These are phyloP conservation scores for Calonectria montana DNA, from an alignment of 2,329 filamentous ascomycete genomes.

Conservation along the genomic window DNA sequence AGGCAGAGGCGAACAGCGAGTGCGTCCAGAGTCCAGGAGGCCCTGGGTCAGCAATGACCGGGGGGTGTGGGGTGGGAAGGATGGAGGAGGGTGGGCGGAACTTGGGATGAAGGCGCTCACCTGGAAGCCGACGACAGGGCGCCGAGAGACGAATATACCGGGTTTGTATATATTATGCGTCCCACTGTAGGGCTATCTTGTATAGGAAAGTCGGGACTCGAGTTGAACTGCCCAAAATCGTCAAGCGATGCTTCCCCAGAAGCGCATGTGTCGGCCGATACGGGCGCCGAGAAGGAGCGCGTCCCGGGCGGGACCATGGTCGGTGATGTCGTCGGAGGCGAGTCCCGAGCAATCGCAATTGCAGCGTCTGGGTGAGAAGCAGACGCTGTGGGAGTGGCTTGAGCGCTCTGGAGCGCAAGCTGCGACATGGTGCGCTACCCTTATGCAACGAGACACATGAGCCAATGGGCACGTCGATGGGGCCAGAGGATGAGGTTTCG, in stretches of 20 bases:
- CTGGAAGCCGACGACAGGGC: slow-evolving; percentile 40
- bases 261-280: slow-evolving; percentile 13
- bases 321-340: slow-evolving; percentile 10
- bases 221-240: slow-evolving; percentile 29
- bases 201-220: slow-evolving; percentile 38
- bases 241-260: slow-evolving; percentile 21
- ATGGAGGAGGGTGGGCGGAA: slow-evolving; percentile 26
- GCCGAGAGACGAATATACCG: slow-evolving; percentile 35
- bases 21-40: slow-evolving; percentile 34
- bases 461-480: slow-evolving; percentile 38
- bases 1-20: slow-evolving; percentile 38
- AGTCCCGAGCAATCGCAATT: slow-evolving; percentile 10
- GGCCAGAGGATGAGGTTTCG: slow-evolving; percentile 46
- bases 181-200: slow-evolving; percentile 62
- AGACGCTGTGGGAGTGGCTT: slow-evolving; percentile 43
- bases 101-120: slow-evolving; percentile 43
- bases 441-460: slow-evolving; percentile 44
- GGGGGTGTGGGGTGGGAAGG: slow-evolving; percentile 33
- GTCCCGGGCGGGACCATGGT: slow-evolving; percentile 20
- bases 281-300: slow-evolving; percentile 23
- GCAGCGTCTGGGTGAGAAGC: slow-evolving; percentile 17
- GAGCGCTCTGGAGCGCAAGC: slow-evolving; percentile 59
- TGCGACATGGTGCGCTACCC: slow-evolving; percentile 64
- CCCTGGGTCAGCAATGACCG: slow-evolving; percentile 34
- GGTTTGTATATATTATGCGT: slow-evolving; percentile 42